phyloP scores from a whole-genome alignment of 73 alveolate species.

The Paramecium caudatum region DNA sequence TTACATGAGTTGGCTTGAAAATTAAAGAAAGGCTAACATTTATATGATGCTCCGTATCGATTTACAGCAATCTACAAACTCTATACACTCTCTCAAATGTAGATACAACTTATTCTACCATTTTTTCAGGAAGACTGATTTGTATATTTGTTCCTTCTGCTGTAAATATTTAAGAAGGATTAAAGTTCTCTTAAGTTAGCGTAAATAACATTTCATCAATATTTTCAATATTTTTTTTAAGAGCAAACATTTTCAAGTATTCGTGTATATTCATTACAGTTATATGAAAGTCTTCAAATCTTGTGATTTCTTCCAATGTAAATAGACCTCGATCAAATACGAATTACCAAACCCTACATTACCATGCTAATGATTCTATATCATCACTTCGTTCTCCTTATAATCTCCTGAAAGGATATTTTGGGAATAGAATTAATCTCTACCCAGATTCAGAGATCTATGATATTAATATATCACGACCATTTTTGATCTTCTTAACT shows the following conservation, averaged over 20 bases:
- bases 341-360: conserved; percentile 55
- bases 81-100: conserved; percentile 25
- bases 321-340: neutral
- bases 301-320: neutral
- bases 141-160: neutral
- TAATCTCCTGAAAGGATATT: conserved; percentile 6
- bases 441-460: neutral
- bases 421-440: neutral
- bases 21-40: neutral
- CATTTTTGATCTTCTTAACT: neutral
- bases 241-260: neutral
- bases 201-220: conserved; percentile 18
- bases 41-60: neutral
- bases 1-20: conserved; percentile 1
- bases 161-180: conserved; percentile 27
- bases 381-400: neutral
- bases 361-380: conserved; percentile 9
- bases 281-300: conserved; percentile 29
- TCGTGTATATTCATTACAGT: neutral
- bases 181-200: conserved; percentile 39
- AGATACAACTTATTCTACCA: neutral
- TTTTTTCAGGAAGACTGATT: conserved; percentile 9
- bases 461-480: neutral
- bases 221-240: neutral
- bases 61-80: neutral